phyloP scores from a whole-genome alignment of 1,284 basidiomycete genomes.

The Cronartium quercuum region DNA sequence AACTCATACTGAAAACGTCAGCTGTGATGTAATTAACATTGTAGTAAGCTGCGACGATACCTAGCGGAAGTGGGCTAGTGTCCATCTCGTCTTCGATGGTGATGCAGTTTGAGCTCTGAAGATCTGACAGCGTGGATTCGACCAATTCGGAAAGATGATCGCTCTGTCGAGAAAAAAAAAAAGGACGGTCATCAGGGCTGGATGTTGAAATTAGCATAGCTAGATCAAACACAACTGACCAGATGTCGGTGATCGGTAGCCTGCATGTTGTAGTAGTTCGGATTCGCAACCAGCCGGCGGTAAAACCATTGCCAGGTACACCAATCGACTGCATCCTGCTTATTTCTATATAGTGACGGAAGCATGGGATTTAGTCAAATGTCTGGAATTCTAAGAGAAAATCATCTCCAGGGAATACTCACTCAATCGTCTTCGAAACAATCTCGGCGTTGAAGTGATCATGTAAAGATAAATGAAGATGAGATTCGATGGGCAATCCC shows the following conservation, averaged over 20 bases:
- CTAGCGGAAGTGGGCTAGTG: slow-evolving; percentile 78
- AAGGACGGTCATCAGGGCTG: neutral
- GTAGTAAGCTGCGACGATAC: slow-evolving; percentile 93
- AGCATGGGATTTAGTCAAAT: neutral
- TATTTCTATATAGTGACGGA: slow-evolving; percentile 55
- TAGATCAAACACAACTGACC: slow-evolving; percentile 51
- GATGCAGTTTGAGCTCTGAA: slow-evolving; percentile 92
- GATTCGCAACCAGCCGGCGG: slow-evolving; percentile 49
- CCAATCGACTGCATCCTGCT: slow-evolving; percentile 86
- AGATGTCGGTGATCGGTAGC: slow-evolving; percentile 87
- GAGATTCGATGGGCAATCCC: slow-evolving; percentile 94
- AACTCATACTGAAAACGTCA: slow-evolving; percentile 89
- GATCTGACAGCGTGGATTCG: slow-evolving; percentile 81
- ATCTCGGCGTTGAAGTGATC: slow-evolving; percentile 99
- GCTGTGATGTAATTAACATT: slow-evolving; percentile 86
- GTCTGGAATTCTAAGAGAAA: slow-evolving; percentile 40
- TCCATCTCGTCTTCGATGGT: slow-evolving; percentile 90
- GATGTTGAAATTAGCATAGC: neutral
- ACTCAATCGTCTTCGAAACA: slow-evolving; percentile 92
- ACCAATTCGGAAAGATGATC: slow-evolving; percentile 94
- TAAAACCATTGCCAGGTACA: slow-evolving; percentile 49
- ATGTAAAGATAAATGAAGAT: slow-evolving; percentile 70
- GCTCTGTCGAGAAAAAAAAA: slow-evolving; percentile 14
- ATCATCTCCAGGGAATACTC: slow-evolving; percentile 44
- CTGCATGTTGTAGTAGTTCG: slow-evolving; percentile 77